Conservation (phyloP, 179 eudicot genomes). For the Beta corolliflora region DNA sequence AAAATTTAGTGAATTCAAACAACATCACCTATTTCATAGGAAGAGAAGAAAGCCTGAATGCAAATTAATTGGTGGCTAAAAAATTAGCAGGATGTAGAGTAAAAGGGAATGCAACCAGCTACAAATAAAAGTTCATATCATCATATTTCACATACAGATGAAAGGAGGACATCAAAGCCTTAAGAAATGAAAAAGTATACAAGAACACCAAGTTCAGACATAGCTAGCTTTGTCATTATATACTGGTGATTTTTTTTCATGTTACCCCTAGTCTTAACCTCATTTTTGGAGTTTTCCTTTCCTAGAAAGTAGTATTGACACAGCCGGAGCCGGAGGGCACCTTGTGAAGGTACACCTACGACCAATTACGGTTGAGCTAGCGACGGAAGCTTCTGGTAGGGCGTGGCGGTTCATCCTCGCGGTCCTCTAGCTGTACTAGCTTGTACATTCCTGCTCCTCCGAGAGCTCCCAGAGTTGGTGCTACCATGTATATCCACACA, state of each 20-base stretch:
- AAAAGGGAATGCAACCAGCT: no score
- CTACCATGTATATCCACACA: constrained; percentile 40
- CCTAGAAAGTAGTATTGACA: not conserved
- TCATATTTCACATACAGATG: not conserved
- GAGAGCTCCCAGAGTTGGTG: constrained; percentile 41
- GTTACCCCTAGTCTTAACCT: constrained; percentile 10
- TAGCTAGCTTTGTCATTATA: constrained; percentile 5
- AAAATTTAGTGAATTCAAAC: no score
- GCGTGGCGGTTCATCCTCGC: constrained; percentile 37
- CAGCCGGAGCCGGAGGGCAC: not conserved
- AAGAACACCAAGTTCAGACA: not conserved
- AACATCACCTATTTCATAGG: no score
- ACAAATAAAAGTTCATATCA: constrained; percentile 14
- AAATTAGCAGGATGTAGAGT: no score
- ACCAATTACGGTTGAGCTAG: constrained; percentile 11
- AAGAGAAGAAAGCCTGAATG: no score
- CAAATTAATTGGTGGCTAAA: no score
- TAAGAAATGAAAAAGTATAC: not conserved
- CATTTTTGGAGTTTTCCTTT: constrained; percentile 11
- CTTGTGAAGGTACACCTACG: not conserved
- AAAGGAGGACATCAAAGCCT: not conserved
- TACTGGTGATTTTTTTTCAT: no score
- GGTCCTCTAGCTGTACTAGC: constrained; percentile 40
- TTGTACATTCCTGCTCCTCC: constrained; percentile 43
- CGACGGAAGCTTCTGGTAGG: constrained; percentile 41